Conservation (phyloP, 352 stramenopile species). For the Pythium vanterpoolii region DNA sequence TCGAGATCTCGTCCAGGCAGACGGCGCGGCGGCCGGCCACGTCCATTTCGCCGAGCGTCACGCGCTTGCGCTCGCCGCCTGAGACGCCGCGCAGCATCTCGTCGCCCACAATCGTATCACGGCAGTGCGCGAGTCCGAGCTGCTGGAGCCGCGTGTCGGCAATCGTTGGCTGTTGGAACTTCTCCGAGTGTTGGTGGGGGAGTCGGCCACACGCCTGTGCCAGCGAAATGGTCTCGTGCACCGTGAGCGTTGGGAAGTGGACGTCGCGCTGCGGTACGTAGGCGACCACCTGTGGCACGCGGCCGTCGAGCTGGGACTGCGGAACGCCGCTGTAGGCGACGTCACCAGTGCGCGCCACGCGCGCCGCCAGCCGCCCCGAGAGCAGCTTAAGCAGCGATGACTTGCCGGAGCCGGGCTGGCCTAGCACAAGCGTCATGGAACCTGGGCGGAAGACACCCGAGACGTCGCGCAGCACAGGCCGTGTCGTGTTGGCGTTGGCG, state of each 20-base stretch:
- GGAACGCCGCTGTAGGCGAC: slow-evolving; percentile 47
- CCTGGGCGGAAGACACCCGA: slow-evolving; percentile 43
- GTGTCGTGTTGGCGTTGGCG: no score
- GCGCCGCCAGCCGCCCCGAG: slow-evolving; percentile 37
- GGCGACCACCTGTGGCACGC: slow-evolving; percentile 42
- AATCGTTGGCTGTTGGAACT: slow-evolving; percentile 33
- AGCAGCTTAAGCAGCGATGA: slow-evolving; percentile 57
- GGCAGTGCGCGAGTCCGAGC: slow-evolving; percentile 59
- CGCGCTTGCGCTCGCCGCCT: slow-evolving; percentile 64
- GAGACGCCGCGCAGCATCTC: slow-evolving; percentile 50
- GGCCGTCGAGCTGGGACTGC: slow-evolving; percentile 27
- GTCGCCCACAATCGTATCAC: slow-evolving; percentile 65
- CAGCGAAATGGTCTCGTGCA: slow-evolving; percentile 53
- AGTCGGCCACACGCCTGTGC: slow-evolving; percentile 56
- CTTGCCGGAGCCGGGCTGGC: slow-evolving; percentile 50
- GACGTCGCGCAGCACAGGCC: no score
- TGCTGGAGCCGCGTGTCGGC: no score
- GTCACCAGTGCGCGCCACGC: slow-evolving; percentile 32
- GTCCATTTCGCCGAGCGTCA: slow-evolving; percentile 82
- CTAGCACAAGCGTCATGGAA: slow-evolving; percentile 53
- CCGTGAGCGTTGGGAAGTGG: slow-evolving; percentile 49
- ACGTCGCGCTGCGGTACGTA: slow-evolving; percentile 51
- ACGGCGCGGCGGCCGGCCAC: slow-evolving; percentile 55
- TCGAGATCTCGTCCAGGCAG: slow-evolving; percentile 90
- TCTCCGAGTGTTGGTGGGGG: slow-evolving; percentile 23